Base-by-base conservation (phyloP, 192 early-diverging fungal genomes). In the Rhizophlyctis rosea region DNA sequence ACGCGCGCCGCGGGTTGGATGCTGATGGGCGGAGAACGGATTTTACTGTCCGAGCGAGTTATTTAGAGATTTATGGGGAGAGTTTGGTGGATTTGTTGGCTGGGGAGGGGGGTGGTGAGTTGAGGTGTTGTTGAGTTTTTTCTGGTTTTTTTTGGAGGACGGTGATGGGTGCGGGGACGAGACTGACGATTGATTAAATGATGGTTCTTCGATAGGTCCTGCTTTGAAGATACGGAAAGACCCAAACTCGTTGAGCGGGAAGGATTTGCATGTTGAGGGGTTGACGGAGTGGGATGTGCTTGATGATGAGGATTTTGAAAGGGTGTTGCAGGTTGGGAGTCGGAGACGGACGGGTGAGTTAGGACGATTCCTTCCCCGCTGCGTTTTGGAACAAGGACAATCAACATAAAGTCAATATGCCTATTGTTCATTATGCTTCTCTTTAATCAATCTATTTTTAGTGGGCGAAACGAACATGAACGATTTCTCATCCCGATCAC, bases 401-500 rank as follows among this genome's bases (percentile, higher is more conserved):
- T 18, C 39, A 18, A 44, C 39, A 44, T 44, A 7, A 7, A 13
- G 39, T 13, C 39, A 44, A 7, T 18, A 7, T 44, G 7, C 39
- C 18, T 44, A 44, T 44, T 7, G 18, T n/a, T n/a, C n/a, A n/a
- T n/a, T n/a, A n/a, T n/a, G n/a, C n/a, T n/a, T 47, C 39, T 11
- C 44, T 14, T 47, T n/a, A 47, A 47, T 47, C 44, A 47, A 11
- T n/a, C 11, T 14, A 14, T n/a, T 16, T 14, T 13, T 27, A 62
- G 61, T 73, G 2, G 77, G 63, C 14, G 77, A 70, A 70, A 79
- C 77, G 0, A 69, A 79, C 64, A 79, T 79, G 77, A 79, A 79
- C 47, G 70, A 68, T 29, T 58, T 57, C 0, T 73, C 70, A 3
- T 73, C 70, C 34, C 86, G 91, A 4, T 91, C 89, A 21, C 91